A percentile compares a stretch with the other conserved stretches of the same genome.
These are phyloP conservation scores for Arctostaphylos glauca DNA, from an alignment of 148 eudicot species.

Conservation along the genomic window DNA sequence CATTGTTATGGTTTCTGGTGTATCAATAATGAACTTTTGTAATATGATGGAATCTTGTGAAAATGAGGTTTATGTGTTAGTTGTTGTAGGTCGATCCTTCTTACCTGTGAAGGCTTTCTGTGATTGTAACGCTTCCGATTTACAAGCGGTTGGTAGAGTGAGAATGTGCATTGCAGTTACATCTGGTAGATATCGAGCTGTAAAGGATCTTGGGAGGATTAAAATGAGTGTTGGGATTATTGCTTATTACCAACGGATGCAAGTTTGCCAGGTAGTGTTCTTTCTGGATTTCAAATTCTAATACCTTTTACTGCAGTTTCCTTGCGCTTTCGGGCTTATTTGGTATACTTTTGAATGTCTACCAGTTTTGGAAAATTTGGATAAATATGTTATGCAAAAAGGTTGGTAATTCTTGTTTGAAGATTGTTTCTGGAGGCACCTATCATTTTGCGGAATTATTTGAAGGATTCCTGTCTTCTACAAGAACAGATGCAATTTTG, in stretches of 20 bases:
- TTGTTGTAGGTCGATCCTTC: constrained; percentile 9
- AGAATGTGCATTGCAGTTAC: constrained; percentile 58
- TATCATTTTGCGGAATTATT: background rate
- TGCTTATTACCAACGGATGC: constrained; percentile 62
- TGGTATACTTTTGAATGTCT: background rate
- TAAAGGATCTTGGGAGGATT: constrained; percentile 35
- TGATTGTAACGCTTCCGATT: background rate
- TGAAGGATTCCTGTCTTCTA: background rate
- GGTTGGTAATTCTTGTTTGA: background rate
- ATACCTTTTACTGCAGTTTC: background rate
- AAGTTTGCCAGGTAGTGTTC: constrained; percentile 55
- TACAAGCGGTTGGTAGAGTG: constrained; percentile 28
- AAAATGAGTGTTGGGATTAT: constrained; percentile 56
- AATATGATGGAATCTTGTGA: background rate
- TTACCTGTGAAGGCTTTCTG: constrained; percentile 8
- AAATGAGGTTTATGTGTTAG: constrained; percentile 1
- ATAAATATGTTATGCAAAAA: background rate
- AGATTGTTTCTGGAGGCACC: background rate
- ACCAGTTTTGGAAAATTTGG: background rate
- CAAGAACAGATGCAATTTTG: background rate
- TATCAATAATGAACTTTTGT: background rate
- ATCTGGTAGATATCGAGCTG: constrained; percentile 32
- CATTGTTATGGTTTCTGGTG: background rate
- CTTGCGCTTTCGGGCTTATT: background rate
- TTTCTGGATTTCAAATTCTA: background rate